A percentile compares a stretch with the other conserved stretches of the same genome.
Evolutionary conservation across 2,329 filamentous ascomycete genomes (phyloP).

Genomic region (Phyllosticta paracitricarpa): DNA sequence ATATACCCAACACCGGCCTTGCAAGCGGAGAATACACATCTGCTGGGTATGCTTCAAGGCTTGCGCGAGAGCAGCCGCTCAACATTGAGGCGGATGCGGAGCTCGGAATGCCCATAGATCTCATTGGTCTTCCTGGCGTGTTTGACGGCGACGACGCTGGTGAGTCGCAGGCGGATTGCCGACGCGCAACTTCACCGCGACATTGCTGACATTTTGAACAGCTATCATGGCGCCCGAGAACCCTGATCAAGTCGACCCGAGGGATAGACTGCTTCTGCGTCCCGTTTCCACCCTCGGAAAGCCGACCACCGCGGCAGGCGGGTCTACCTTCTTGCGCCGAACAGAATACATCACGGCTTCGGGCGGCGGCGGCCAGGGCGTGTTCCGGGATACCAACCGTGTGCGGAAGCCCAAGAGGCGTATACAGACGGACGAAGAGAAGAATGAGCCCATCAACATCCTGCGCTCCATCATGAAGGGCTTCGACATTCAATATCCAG

Average conservation of each 20-base stretch:
- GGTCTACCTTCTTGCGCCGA: constrained; percentile 86
- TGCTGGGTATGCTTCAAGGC: constrained; percentile 76
- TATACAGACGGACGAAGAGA: constrained; percentile 25
- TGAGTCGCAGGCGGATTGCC: constrained; percentile 34
- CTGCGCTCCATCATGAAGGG: constrained; percentile 52
- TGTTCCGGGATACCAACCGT: constrained; percentile 26
- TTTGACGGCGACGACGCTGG: constrained; percentile 93
- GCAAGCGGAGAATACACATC: constrained; percentile 80
- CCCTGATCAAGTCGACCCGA: constrained; percentile 63
- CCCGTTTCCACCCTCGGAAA: constrained; percentile 79
- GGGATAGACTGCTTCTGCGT: constrained; percentile 74
- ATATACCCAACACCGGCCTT: constrained; percentile 89
- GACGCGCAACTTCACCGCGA: constrained; percentile 7
- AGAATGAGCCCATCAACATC: constrained; percentile 52
- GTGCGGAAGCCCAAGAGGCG: constrained; percentile 31
- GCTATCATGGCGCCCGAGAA: constrained; percentile 73
- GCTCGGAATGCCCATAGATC: constrained; percentile 91
- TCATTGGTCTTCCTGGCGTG: constrained; percentile 88
- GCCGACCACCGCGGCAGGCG: constrained; percentile 62
- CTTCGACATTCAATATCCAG: constrained; percentile 55
- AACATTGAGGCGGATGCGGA: constrained; percentile 98
- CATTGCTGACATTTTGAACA: constrained; percentile 28
- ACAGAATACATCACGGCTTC: constrained; percentile 81
- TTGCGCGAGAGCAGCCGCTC: constrained; percentile 82
- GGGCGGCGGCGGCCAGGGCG: constrained; percentile 30